These are phyloP conservation scores for Phytophthora uliginosa DNA, from an alignment of 352 stramenopile species.

Conservation along the genomic window DNA sequence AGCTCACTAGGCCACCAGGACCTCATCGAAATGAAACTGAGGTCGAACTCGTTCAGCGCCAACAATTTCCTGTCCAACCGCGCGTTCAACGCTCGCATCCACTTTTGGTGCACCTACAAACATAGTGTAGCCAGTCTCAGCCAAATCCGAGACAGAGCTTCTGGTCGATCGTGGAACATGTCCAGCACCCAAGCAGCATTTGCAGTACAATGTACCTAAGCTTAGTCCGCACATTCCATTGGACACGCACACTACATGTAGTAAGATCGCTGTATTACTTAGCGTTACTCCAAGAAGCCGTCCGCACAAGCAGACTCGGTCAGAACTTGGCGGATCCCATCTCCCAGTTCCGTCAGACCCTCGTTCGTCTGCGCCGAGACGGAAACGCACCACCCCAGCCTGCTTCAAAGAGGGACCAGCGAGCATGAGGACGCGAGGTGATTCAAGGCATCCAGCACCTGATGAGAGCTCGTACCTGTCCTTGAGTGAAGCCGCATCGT, in stretches of 20 bases:
- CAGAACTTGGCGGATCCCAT: constrained; percentile 63
- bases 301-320: constrained; percentile 36
- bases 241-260: background rate
- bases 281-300: constrained; percentile 22
- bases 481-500: constrained; percentile 52
- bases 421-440: background rate
- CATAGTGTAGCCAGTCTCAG: too few species aligned
- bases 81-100: too few species aligned
- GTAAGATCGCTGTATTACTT: constrained; percentile 9
- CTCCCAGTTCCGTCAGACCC: constrained; percentile 68
- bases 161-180: background rate
- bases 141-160: too few species aligned
- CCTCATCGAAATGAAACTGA: too few species aligned
- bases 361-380: constrained; percentile 87
- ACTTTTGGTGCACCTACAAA: too few species aligned
- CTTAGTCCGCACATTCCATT: too few species aligned
- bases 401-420: constrained; percentile 15
- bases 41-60: too few species aligned
- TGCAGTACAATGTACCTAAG: too few species aligned
- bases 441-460: too few species aligned
- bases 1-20: too few species aligned
- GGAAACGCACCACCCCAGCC: constrained; percentile 32
- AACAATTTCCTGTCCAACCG: too few species aligned
- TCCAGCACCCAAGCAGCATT: background rate
- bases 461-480: constrained; percentile 30